Base-by-base conservation (phyloP, 495 filamentous ascomycete species). In the Xylaria acuta region DNA sequence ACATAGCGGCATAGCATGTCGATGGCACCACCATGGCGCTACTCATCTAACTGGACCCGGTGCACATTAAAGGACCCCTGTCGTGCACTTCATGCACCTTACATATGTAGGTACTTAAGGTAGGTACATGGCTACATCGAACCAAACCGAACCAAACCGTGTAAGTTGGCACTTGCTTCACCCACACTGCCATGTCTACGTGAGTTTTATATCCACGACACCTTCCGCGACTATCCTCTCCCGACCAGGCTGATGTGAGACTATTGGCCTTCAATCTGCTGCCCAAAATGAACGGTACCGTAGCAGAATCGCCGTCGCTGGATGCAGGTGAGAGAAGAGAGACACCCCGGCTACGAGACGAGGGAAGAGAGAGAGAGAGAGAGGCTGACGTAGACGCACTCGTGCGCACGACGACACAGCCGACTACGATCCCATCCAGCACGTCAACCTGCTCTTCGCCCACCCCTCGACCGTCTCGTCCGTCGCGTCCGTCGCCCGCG, bases 371-470 rank as follows among this genome's bases (percentile, higher is more conserved):
- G n/a, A 54, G 64, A 67, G 63, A 47, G n/a, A 51, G 25, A 34
- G 32, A 40, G 56, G 58, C 67, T 70, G 59, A 70, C 54, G 27
- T 43, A 25, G 18, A 32, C 67, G 45, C 51, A n/a, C n/a, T n/a
- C n/a, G n/a, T n/a, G n/a, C n/a, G n/a, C 20, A 43, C 41, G 34
- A 32, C 70, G 73, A 65, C 73, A 74, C 63, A 99, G 97, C 91
- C 74, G 92, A 97, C 77, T 99, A 97, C 83, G 92, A 98, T 79
- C 95, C 97, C 62, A 90, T 97, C 75, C 89, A 93, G 63, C 95
- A 99, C 81, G 89, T 98, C 64, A 98, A 99, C 84, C 84, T 91
- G 72, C 91, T 98, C 75, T 99, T 99, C 85, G 92, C 95, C 53
- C 93, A 97, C 80, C 92, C 94, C 9, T 93, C 93, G 38, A 93